These are phyloP conservation scores for Kluyveromyces aestuarii DNA, from an alignment of 805 yeast species.

Conservation along the genomic window DNA sequence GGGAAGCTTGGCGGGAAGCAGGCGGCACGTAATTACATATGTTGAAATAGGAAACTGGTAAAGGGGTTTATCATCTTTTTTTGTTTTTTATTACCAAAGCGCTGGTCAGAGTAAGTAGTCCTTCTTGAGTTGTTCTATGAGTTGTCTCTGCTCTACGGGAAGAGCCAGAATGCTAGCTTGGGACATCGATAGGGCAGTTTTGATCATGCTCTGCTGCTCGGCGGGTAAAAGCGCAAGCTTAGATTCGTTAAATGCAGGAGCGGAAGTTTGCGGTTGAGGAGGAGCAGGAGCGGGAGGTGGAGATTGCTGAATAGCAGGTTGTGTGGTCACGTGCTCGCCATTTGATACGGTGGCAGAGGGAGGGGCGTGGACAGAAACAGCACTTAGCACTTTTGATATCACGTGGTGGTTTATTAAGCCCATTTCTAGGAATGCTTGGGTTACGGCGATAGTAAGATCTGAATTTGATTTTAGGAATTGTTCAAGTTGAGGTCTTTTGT, in stretches of 20 bases:
- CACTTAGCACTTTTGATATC: constrained; percentile 43
- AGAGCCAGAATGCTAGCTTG: constrained; percentile 34
- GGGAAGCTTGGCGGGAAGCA: too few species aligned
- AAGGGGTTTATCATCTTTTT: not conserved
- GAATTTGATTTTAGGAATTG: constrained; percentile 44
- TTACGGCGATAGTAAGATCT: constrained; percentile 54
- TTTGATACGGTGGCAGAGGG: constrained; percentile 7
- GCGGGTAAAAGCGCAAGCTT: constrained; percentile 44
- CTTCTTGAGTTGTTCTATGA: constrained; percentile 46
- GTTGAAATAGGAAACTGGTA: not conserved
- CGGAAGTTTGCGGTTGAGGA: constrained; percentile 27
- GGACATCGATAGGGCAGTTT: constrained; percentile 38
- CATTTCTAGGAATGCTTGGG: constrained; percentile 69
- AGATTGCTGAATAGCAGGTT: constrained; percentile 7
- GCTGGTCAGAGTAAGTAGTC: constrained; percentile 36
- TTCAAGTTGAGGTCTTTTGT: constrained; percentile 38
- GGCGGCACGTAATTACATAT: too few species aligned
- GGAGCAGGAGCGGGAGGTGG: constrained; percentile 7
- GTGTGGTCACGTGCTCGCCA: constrained; percentile 5
- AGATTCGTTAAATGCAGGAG: constrained; percentile 35
- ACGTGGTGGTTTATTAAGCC: constrained; percentile 64
- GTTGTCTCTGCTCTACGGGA: constrained; percentile 38
- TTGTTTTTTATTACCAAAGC: not conserved
- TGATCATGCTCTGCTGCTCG: constrained; percentile 47
- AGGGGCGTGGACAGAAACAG: constrained; percentile 2